Evolutionary conservation across 768 basidiomycete genomes (phyloP).

Genomic region (Tylopilus intermedius): DNA sequence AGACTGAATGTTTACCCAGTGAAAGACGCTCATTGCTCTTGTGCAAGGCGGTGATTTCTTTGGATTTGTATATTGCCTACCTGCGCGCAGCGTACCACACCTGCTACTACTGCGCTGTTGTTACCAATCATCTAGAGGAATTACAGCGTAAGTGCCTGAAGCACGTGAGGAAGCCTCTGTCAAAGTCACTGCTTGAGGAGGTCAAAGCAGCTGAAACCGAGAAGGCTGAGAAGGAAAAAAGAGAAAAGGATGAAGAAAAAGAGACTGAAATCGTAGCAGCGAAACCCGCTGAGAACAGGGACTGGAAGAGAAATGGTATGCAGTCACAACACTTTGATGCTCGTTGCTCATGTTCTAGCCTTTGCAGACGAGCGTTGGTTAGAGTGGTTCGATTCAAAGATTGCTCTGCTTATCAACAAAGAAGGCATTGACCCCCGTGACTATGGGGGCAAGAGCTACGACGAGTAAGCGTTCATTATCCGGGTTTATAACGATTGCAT

Average conservation of each 20-base stretch:
- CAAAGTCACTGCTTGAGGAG: constrained; percentile 58
- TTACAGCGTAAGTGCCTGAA: constrained; percentile 90
- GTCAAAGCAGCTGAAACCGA: constrained; percentile 50
- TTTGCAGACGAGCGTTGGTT: constrained; percentile 79
- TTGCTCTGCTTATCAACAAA: constrained; percentile 74
- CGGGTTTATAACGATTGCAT: constrained; percentile 10
- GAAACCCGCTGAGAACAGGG: constrained; percentile 41
- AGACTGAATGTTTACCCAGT: constrained; percentile 8
- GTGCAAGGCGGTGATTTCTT: constrained; percentile 64
- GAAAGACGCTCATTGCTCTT: constrained; percentile 19
- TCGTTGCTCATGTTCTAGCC: constrained; percentile 8
- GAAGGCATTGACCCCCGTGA: constrained; percentile 79
- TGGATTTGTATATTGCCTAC: constrained; percentile 93
- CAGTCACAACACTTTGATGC: background rate
- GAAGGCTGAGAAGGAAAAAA: constrained; percentile 43
- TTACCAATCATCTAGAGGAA: constrained; percentile 91
- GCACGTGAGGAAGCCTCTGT: constrained; percentile 78
- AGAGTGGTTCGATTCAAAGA: constrained; percentile 82
- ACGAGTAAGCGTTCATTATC: constrained; percentile 61
- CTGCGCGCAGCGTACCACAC: constrained; percentile 88
- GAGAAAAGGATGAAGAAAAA: constrained; percentile 37
- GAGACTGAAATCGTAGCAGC: constrained; percentile 30
- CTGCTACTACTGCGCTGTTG: constrained; percentile 96
- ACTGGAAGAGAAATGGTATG: constrained; percentile 68
- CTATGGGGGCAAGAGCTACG: constrained; percentile 84